Base-by-base conservation (phyloP, 768 basidiomycete species). In the Suillus placidus region DNA sequence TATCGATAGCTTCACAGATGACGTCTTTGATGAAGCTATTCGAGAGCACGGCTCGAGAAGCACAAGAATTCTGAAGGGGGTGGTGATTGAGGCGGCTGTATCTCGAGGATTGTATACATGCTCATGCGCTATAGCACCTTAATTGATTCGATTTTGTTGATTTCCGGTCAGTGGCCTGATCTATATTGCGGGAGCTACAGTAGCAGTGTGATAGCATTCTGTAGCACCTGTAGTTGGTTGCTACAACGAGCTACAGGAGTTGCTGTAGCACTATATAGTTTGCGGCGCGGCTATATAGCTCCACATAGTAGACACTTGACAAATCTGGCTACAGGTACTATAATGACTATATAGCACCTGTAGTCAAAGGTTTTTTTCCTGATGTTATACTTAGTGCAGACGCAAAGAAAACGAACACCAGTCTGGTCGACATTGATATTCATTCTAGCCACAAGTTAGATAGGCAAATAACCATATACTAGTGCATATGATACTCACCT, bases 41-140 rank as follows among this genome's bases (percentile, higher is more conserved):
- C 14, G 49, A 47, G 64, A 65, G 55, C 38, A 52, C 13, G 26
- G 30, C 45, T 62, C 42, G 12, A 62, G 45, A 12, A 49, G 43
- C 61, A 49, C 32, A 26, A 43, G 45, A 43, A 45, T 38, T 38
- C 38, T 38, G 60, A 34, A 61, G 38, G 43, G 43, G 61, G 14
- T 52, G 30, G 30, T 52, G 51, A 52, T 52, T 52, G 30, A 52
- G 51, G 51, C 26, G 16, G 51, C 30, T 32, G 8, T 32, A 52
- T 52, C 51, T 52, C 16, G 30, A 52, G 7, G 26, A 52, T 52
- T 52, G 51, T 52, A 52, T 52, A 3, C 51, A 52, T 52, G 51
- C 51, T 52, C 51, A 32, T 9, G 16, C 30, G 3, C 51, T 52
- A 52, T 52, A 32, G 51, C 51, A 32, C 51, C 3, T 52, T 52